Evolutionary conservation across 192 early-diverging fungal genomes (phyloP), one percentile per base, ranked within the genome.

Genomic region (Coemansia sp.): DNA sequence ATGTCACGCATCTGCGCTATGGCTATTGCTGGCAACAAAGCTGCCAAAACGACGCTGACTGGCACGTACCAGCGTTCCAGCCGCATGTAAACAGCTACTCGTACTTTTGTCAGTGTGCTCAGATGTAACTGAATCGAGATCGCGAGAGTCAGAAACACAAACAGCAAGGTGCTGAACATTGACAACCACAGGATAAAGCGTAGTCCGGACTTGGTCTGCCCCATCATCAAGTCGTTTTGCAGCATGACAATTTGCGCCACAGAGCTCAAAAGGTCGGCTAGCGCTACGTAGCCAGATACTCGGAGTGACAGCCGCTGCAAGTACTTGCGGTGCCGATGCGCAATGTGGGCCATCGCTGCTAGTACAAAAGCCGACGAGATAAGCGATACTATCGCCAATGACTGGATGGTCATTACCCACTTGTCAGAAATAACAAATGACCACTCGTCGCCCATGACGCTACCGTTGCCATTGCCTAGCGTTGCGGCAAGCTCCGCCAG

Each of bases 51-150:
- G 0, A 75, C 7, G 57, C 80, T 78, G 3, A 18, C 40, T 0
- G 69, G 69, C 13, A 78, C 67, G 24, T 83, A 83, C 46, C 41
- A 74, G 36, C 44, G 57, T 27, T 83, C 80, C 36, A 83, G 20
- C 41, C 65, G 41, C 80, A 78, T 83, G 24, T 78, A 83, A 34
- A 49, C 64, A 5, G 62, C 57, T n/a, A 78, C 64, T 0, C 80
- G 72, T 15, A 83, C 58, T 5, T 38, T 66, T 20, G 80, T 83
- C 66, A 83, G 64, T 3, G 80, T 83, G 38, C 75, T 83, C 8
- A 83, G 68, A n/a, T 83, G 80, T 29, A 83, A 41, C 44, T 83
- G 80, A 3, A 78, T 8, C 24, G 75, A 68, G 39, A 83, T 83
- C 4, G 60, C 61, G 12, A 78, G 38, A 1, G 75, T 83, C 12